Evolutionary conservation across 2,329 filamentous ascomycete genomes (phyloP).

Genomic region (Lasiodiplodia citricola): DNA sequence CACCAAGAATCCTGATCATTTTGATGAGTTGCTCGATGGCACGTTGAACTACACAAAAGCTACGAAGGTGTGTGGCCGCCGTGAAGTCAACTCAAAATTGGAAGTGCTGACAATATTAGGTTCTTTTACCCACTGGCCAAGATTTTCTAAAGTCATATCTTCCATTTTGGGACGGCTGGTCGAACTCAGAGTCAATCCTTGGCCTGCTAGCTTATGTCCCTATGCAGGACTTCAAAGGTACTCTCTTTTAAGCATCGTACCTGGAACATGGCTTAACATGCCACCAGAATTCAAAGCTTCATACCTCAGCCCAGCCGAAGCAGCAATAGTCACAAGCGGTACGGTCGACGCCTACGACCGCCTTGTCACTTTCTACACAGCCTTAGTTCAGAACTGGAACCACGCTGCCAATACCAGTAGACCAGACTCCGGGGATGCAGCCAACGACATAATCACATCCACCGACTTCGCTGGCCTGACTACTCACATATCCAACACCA

Average conservation of each 20-base stretch:
- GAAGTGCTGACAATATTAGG: slow-evolving; percentile 31
- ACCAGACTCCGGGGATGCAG: slow-evolving; percentile 49
- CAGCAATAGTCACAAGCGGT: slow-evolving; percentile 43
- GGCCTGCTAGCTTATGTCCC: slow-evolving; percentile 55
- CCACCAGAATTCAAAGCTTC: slow-evolving; percentile 41
- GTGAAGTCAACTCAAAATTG: background rate
- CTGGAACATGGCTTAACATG: background rate
- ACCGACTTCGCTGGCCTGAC: slow-evolving; percentile 39
- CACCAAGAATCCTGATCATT: slow-evolving; percentile 30
- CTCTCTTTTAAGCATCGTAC: background rate
- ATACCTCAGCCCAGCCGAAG: slow-evolving; percentile 49
- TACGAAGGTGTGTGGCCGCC: slow-evolving; percentile 40
- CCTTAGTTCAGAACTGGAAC: slow-evolving; percentile 59
- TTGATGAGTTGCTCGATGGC: slow-evolving; percentile 40
- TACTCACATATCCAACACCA: slow-evolving; percentile 39
- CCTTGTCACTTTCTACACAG: slow-evolving; percentile 71
- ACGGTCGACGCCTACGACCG: slow-evolving; percentile 58
- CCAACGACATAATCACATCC: slow-evolving; percentile 40
- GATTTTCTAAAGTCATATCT: slow-evolving; percentile 45
- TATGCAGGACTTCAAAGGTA: slow-evolving; percentile 63
- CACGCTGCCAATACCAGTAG: slow-evolving; percentile 37
- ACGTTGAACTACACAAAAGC: slow-evolving; percentile 41
- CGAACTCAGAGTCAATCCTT: slow-evolving; percentile 52
- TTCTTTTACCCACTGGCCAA: slow-evolving; percentile 37
- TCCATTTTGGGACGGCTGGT: slow-evolving; percentile 42